Base-by-base conservation (phyloP, 2,329 filamentous ascomycete genomes). In the Penicillium sp. region DNA sequence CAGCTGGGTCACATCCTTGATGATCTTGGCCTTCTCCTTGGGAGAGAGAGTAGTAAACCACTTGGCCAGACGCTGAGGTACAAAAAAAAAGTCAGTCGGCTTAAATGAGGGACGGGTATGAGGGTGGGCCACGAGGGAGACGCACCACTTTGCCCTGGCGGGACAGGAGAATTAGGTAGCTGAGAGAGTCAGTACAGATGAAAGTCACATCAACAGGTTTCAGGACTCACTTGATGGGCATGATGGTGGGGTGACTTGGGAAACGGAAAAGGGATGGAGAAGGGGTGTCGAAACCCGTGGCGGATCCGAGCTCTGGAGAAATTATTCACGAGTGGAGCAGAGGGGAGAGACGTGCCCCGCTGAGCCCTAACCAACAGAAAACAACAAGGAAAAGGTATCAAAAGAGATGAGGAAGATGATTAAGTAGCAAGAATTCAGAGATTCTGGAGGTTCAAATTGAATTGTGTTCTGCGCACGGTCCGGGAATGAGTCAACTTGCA, bases 31-130 rank as follows among this genome's bases (percentile, higher is more conserved):
- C 82, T 99, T 99, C 74, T 99, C 95, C 79, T 90, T 97, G 63
- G 95, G 95, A 35, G 93, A 96, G 62, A 99, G 85, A 16, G 95
- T 99, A 54, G 93, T 96, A 80, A 99, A 99, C 95, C 95, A 99
- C 82, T 99, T 99, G 67, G 95, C 95, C 55, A 99, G 88, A 74
- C 95, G 93, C 95, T 99, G 79, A 63, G 57, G 65, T 48, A 37
- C 31, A 64, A 54, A 57, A 64, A 53, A 62, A 59, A 68, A 67
- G 64, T 71, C 52, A 72, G 65, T 63, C 43, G 56, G 43, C 55
- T 66, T 56, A 59, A 64, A 64, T 55, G 62, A 59, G 56, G 58
- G 58, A 56, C 47, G 54, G 58, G 56, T 71, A 65, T 63, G 16
- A 64, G 54, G 74, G 77, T 78, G 73, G 75, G 71, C 67, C 66